phyloP scores from a whole-genome alignment of 2,329 filamentous ascomycete species.

The Karstenula rhodostoma region DNA sequence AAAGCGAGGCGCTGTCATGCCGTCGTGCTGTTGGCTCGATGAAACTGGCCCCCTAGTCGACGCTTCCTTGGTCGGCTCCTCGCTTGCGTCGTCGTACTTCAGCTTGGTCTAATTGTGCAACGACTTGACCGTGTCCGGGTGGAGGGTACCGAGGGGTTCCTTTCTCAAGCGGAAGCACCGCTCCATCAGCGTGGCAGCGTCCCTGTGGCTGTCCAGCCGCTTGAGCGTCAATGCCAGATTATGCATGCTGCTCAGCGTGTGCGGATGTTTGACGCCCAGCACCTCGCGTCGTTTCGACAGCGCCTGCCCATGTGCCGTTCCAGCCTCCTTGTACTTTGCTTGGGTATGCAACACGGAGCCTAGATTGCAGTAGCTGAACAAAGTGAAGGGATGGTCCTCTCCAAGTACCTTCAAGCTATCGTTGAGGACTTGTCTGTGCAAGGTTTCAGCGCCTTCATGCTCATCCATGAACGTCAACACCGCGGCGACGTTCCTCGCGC shows the following conservation, averaged over 20 bases:
- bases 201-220: background rate
- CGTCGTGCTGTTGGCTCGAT: background rate
- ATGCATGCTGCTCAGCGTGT: constrained; percentile 8
- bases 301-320: too few relatives aligned
- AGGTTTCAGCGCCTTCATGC: too few relatives aligned
- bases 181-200: background rate
- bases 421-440: too few relatives aligned
- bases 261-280: constrained; percentile 1
- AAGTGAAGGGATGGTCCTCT: too few relatives aligned
- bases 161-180: background rate
- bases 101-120: background rate
- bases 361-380: too few relatives aligned
- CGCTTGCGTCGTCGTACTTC: background rate
- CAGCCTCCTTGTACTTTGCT: too few relatives aligned
- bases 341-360: too few relatives aligned
- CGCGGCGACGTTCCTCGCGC: too few relatives aligned
- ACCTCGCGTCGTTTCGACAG: constrained; percentile 1
- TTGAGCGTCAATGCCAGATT: background rate
- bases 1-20: background rate
- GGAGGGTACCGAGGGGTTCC: background rate
- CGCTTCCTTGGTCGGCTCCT: background rate
- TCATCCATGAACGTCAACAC: too few relatives aligned
- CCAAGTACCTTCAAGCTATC: too few relatives aligned
- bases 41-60: background rate
- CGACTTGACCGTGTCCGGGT: background rate